Conservation (phyloP, 441 rosid species). For the Rhodomyrtus psidioides region DNA sequence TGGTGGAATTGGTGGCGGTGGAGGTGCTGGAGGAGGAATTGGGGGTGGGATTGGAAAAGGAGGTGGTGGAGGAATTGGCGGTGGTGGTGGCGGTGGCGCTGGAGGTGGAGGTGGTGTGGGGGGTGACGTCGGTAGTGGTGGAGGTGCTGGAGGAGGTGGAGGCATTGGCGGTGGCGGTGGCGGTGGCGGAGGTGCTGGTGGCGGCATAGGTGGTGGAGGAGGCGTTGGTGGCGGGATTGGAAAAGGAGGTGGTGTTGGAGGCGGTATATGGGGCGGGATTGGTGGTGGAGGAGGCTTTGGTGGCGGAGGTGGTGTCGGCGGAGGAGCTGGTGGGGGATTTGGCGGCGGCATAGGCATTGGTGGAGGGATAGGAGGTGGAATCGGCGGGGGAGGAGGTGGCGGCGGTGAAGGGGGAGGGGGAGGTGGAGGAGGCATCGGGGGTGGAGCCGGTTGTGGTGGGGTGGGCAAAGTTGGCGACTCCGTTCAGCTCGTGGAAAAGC, state of each 20-base stretch:
- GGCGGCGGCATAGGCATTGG: neutral
- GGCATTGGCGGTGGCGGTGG: neutral
- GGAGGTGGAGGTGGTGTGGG: neutral
- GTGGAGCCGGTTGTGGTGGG: neutral
- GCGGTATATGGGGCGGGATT: neutral
- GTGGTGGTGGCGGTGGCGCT: neutral
- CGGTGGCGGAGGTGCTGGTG: rapidly evolving
- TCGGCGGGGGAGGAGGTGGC: neutral
- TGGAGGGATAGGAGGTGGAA: neutral
- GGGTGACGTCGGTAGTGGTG: no score
- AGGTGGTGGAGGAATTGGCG: neutral
- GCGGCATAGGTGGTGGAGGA: neutral
- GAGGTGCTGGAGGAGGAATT: neutral
- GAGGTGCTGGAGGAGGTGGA: neutral
- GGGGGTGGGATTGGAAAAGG: neutral
- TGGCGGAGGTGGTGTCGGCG: neutral
- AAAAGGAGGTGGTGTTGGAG: neutral
- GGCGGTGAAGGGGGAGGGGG: neutral
- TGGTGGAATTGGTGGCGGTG: neutral
- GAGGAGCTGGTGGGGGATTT: neutral
- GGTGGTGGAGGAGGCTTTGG: neutral
- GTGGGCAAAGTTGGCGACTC: neutral
- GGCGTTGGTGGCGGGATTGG: neutral
- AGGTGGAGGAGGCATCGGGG: neutral
- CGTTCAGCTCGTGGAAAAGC: neutral